phyloP scores from a whole-genome alignment of 768 basidiomycete species.

The Suillus subalutaceus region DNA sequence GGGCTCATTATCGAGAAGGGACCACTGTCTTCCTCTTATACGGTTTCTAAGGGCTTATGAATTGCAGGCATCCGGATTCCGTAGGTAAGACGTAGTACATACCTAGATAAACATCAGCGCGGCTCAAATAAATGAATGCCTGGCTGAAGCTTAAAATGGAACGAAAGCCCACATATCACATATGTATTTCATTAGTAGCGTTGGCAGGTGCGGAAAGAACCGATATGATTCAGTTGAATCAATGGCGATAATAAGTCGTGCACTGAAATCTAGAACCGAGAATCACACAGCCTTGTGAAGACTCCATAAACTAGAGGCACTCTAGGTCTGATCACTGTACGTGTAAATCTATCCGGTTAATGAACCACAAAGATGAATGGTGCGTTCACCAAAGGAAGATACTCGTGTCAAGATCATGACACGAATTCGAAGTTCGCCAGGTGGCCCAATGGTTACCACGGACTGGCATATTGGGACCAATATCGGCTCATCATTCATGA shows the following conservation, averaged over 20 bases:
- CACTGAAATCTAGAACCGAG: background rate
- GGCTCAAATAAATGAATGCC: background rate
- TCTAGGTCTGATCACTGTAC: background rate
- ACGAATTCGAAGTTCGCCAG: background rate
- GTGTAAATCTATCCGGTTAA: background rate
- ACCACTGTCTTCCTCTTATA: background rate
- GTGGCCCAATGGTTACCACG: background rate
- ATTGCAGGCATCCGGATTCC: background rate
- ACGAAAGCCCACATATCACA: background rate
- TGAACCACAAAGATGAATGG: background rate
- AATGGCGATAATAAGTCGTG: background rate
- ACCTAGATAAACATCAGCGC: background rate
- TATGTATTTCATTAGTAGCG: background rate
- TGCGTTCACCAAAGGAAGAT: background rate
- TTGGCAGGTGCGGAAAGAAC: background rate
- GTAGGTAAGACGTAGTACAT: background rate
- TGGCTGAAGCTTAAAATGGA: background rate
- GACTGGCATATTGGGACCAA: background rate
- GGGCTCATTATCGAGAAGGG: background rate
- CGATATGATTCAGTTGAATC: background rate
- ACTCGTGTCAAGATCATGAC: background rate
- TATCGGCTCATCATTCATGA: background rate
- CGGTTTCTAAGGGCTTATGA: background rate
- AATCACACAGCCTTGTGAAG: background rate
- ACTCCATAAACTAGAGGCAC: background rate